phyloP scores from a whole-genome alignment of 345 rosid species.

The Luvunga scandens region DNA sequence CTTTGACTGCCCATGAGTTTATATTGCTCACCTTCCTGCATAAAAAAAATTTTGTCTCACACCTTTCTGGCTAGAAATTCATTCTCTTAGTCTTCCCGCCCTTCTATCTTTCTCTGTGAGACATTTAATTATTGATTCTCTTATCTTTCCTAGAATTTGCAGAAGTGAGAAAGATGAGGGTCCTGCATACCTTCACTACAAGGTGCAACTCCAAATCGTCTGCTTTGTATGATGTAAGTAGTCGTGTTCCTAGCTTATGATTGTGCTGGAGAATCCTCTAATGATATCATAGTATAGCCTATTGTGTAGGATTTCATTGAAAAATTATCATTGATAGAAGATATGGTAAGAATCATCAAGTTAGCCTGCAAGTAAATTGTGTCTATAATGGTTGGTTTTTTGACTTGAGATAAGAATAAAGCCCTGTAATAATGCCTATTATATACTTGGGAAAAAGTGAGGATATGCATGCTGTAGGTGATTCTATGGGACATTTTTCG shows the following conservation, averaged over 20 bases:
- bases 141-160: constrained; percentile 20
- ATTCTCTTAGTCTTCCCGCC: not conserved
- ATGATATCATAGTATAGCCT: not conserved
- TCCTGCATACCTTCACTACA: constrained; percentile 41
- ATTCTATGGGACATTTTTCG: not conserved
- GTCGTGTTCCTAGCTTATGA: not conserved
- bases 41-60: not conserved
- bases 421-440: not conserved
- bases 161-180: constrained; percentile 54
- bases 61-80: not conserved
- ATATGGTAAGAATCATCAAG: not conserved
- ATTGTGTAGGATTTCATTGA: not conserved
- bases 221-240: constrained; percentile 17
- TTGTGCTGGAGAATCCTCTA: not conserved
- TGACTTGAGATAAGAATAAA: not conserved
- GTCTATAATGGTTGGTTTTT: not conserved
- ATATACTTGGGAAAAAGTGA: not conserved
- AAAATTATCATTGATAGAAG: not conserved
- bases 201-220: constrained; percentile 18
- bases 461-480: not conserved
- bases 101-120: not conserved
- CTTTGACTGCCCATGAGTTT: not conserved
- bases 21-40: not conserved
- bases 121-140: not conserved
- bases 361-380: not conserved